phyloP scores from a whole-genome alignment of 331 rosid genomes.

The Prunus yedoensis region DNA sequence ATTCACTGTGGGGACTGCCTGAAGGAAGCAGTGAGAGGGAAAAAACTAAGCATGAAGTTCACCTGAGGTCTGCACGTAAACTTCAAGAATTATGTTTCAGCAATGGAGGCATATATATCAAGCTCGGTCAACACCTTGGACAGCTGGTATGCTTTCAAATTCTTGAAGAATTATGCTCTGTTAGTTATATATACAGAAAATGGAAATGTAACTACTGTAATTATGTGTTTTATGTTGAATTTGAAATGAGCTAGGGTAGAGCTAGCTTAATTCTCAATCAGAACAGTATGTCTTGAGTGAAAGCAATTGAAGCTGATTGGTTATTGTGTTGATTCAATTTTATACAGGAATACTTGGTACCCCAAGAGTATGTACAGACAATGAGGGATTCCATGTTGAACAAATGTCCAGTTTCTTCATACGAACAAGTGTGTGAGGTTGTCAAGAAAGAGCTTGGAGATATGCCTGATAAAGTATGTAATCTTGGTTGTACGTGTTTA shows the following conservation, averaged over 20 bases:
- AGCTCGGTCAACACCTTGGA: slow-evolving; percentile 97
- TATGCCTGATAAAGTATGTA: slow-evolving; percentile 74
- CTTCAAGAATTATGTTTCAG: slow-evolving; percentile 81
- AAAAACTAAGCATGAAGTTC: slow-evolving; percentile 74
- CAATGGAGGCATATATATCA: slow-evolving; percentile 94
- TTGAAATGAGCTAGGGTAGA: background rate
- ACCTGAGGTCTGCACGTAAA: slow-evolving; percentile 79
- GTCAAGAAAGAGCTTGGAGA: slow-evolving; percentile 82
- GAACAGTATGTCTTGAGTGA: background rate
- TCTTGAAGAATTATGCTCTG: slow-evolving; percentile 5
- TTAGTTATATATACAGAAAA: background rate
- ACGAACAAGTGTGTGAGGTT: slow-evolving; percentile 76
- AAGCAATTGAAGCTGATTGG: background rate
- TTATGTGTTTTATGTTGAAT: background rate
- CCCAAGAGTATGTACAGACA: slow-evolving; percentile 73
- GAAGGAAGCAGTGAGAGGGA: slow-evolving; percentile 74
- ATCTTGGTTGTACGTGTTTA: background rate
- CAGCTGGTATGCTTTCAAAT: slow-evolving; percentile 64
- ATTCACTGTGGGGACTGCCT: slow-evolving; percentile 67
- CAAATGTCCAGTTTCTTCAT: slow-evolving; percentile 91
- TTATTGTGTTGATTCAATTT: slow-evolving; percentile 15
- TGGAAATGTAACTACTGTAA: too few species aligned
- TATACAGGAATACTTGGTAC: slow-evolving; percentile 82
- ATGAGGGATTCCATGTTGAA: slow-evolving; percentile 95
- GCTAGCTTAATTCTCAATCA: background rate